Conservation (phyloP, 2,329 filamentous ascomycete genomes). For the Alternaria viburni region DNA sequence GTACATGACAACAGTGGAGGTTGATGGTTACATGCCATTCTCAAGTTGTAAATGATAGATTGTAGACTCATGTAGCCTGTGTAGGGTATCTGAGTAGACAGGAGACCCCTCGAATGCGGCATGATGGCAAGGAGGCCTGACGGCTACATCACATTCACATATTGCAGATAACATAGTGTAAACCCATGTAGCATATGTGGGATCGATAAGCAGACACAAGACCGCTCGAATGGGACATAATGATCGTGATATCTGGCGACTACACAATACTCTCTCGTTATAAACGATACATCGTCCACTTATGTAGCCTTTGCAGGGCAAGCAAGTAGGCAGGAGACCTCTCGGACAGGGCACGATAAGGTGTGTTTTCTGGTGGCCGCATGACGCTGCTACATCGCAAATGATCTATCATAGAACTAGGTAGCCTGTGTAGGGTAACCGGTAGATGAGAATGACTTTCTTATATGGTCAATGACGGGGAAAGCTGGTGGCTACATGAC, state of each 20-base stretch:
- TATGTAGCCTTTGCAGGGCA: background rate
- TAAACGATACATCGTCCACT: background rate
- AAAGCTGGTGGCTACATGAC: background rate
- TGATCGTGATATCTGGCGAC: background rate
- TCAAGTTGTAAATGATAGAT: background rate
- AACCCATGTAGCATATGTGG: background rate
- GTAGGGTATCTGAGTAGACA: background rate
- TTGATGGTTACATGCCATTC: background rate
- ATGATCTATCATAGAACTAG: background rate
- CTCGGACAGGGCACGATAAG: background rate
- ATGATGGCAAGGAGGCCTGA: background rate
- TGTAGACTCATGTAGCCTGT: background rate
- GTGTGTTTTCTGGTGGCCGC: background rate
- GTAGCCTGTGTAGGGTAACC: background rate
- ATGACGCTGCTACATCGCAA: background rate
- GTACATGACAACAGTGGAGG: background rate
- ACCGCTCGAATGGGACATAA: background rate
- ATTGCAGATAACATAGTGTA: background rate
- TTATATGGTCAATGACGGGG: background rate
- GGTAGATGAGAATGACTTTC: background rate
- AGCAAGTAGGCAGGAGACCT: background rate
- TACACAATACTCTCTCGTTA: background rate
- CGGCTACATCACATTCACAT: background rate
- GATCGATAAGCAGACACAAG: accelerated
- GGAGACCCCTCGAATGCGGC: background rate